Conservation (phyloP, 306 rosid species). For the Ceratonia siliqua region DNA sequence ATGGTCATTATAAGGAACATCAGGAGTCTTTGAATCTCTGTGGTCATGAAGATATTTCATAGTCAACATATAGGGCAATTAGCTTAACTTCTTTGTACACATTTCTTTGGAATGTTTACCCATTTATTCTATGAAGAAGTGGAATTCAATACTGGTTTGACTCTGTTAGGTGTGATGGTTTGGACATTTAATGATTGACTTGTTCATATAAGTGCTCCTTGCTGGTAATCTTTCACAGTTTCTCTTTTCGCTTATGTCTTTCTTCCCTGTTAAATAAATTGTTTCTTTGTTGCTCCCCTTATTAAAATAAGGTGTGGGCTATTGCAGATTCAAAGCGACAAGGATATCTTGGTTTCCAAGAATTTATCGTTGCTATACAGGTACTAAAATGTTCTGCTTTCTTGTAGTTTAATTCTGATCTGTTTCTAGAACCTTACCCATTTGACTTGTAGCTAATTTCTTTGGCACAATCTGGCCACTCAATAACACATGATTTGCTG, state of each 20-base stretch:
- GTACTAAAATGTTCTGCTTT: slow-evolving; percentile 32
- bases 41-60: background rate
- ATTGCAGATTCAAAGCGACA: slow-evolving; percentile 86
- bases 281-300: slow-evolving; percentile 21
- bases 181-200: slow-evolving; percentile 4
- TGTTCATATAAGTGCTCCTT: slow-evolving; percentile 1
- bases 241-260: background rate
- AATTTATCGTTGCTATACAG: slow-evolving; percentile 81
- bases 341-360: slow-evolving; percentile 87
- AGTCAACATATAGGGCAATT: background rate
- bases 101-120: background rate
- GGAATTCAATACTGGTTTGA: background rate
- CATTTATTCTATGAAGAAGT: background rate
- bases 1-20: background rate
- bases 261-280: slow-evolving; percentile 4
- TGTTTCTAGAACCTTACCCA: slow-evolving; percentile 13
- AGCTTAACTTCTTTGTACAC: background rate
- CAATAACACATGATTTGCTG: slow-evolving; percentile 40
- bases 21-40: background rate
- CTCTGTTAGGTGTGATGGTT: slow-evolving; percentile 21
- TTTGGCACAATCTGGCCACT: slow-evolving; percentile 40
- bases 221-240: background rate
- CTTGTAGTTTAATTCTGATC: background rate
- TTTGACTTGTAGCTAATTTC: slow-evolving; percentile 37
- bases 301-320: slow-evolving; percentile 79